Evolutionary conservation across 129 eudicot genomes (phyloP).

Genomic region (Daucus carota): DH1_v3.0 NC_030384.2:43039501-43040000

Average conservation of each 20-base stretch:
- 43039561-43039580: neutral
- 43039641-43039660: slow-evolving; percentile 25
- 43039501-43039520: neutral
- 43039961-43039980: slow-evolving; percentile 27
- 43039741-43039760: slow-evolving; percentile 17
- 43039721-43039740: slow-evolving; percentile 8
- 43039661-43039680: slow-evolving; percentile 25
- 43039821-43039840: neutral
- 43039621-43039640: slow-evolving; percentile 42
- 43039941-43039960: slow-evolving; percentile 20
- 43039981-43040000: slow-evolving; percentile 74
- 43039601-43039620: neutral
- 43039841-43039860: slow-evolving; percentile 64
- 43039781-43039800: neutral
- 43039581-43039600: neutral
- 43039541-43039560: neutral
- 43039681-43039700: slow-evolving; percentile 47
- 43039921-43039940: slow-evolving; percentile 15
- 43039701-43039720: slow-evolving; percentile 8
- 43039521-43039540: neutral
- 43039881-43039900: slow-evolving; percentile 55
- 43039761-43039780: slow-evolving; percentile 6
- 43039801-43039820: neutral
- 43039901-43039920: slow-evolving; percentile 21
- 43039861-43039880: slow-evolving; percentile 72